Base-by-base conservation (phyloP, 306 rosid species). In the Abrus pulchellus region DNA sequence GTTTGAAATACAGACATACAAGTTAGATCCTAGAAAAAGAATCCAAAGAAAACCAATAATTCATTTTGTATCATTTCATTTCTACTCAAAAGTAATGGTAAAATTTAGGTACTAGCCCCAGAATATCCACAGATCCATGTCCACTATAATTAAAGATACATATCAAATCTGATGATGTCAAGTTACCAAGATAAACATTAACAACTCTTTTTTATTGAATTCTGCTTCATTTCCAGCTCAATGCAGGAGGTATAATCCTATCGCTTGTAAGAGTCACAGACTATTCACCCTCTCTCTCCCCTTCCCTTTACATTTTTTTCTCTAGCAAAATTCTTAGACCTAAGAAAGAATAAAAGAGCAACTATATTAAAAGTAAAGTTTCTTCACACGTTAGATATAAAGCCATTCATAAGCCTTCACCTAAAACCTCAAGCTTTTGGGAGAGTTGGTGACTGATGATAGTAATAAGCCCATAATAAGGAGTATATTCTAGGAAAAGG, bases 41-140 rank as follows among this genome's bases (percentile, higher is more conserved):
- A 11, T 20, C 30, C 55, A 54, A 28, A 54, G 40, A 68, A 6
- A 63, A 63, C 36, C 61, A 43, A 7, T 4, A 28, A 38, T 52
- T 53, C 84, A 33, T 30, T 61, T 62, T 57, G n/a, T 44, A 34
- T 79, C 52, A 79, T 34, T 72, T 63, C 56, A 63, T 36, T 73
- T 30, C 7, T 13, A 38, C 30, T 59, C n/a, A 47, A 32, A 9
- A 12, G 27, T 1, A 9, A 59, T 3, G 45, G 47, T 59, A 57
- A 59, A 13, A n/a, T 45, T 43, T 44, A n/a, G n/a, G n/a, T n/a
- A 74, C 44, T 13, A 74, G 49, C 11, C 50, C 68, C 71, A 47
- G 28, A 41, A 56, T 20, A 75, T 55, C 68, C 50, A 32, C 20
- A 73, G 43, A 53, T 80, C 30, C 44, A 32, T 14, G 41, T 34